Percentiles rank a stretch among this genome's conserved stretches.
phyloP scores from a whole-genome alignment of 2,329 filamentous ascomycete genomes.

The Ceratocystis lukuohia region DNA sequence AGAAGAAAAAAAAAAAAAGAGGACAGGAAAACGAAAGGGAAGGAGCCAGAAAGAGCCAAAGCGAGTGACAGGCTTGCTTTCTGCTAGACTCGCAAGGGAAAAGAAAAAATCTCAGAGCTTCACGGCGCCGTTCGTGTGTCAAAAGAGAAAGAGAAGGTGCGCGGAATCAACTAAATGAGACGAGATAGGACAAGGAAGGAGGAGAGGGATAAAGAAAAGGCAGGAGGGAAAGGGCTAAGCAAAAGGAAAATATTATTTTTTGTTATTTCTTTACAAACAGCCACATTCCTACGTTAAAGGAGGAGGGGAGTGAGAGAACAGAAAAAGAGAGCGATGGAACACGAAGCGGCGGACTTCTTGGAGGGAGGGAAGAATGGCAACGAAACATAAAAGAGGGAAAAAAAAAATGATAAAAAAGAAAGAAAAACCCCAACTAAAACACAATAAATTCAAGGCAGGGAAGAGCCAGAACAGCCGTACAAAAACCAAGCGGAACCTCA shows the following conservation, averaged over 20 bases:
- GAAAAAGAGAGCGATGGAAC: not conserved
- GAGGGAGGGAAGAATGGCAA: slow-evolving; percentile 1
- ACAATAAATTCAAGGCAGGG: not conserved
- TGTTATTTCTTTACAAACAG: not conserved
- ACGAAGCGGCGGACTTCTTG: not conserved
- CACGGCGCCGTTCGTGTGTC: not conserved
- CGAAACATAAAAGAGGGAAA: not conserved
- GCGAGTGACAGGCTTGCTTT: slow-evolving; percentile 7
- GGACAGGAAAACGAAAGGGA: not conserved
- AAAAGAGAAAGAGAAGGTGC: not conserved
- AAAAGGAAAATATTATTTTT: slow-evolving; percentile 3
- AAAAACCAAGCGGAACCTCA: too few relatives aligned
- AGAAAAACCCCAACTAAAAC: not conserved
- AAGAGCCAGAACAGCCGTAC: too few relatives aligned
- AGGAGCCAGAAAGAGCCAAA: not conserved
- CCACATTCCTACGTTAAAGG: slow-evolving; percentile 11
- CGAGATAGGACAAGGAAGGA: slow-evolving; percentile 2
- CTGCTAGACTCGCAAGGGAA: not conserved
- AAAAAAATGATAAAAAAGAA: slow-evolving; percentile 20
- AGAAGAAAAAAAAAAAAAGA: not conserved
- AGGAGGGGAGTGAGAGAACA: slow-evolving; percentile 2
- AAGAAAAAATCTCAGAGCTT: not conserved
- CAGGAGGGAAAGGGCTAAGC: slow-evolving; percentile 11
- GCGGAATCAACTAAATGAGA: not conserved
- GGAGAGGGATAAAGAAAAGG: slow-evolving; percentile 7